These are phyloP conservation scores for Platismatia glauca DNA, from an alignment of 495 filamentous ascomycete genomes.

Conservation along the genomic window DNA sequence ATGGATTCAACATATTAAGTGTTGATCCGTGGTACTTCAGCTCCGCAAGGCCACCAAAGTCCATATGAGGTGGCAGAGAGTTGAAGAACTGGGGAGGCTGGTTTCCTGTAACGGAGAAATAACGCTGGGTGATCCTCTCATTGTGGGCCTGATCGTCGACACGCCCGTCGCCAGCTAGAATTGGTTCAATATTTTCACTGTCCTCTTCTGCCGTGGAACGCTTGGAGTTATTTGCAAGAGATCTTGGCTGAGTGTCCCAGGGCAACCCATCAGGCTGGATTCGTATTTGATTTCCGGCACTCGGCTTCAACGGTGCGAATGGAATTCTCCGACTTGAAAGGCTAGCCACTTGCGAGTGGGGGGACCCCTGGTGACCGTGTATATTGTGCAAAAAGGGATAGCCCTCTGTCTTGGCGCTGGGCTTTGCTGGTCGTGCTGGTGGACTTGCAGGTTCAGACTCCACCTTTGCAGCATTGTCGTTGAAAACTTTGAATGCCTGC, in stretches of 20 bases:
- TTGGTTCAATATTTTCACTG: constrained; percentile 43
- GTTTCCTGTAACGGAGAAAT: constrained; percentile 23
- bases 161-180: constrained; percentile 30
- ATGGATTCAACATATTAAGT: constrained; percentile 34
- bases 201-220: constrained; percentile 6
- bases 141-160: constrained; percentile 22
- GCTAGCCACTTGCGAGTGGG: background rate
- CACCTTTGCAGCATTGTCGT: constrained; percentile 22
- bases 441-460: background rate
- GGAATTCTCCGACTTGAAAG: background rate
- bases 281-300: background rate
- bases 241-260: background rate
- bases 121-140: constrained; percentile 25
- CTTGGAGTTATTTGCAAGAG: background rate
- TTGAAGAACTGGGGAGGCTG: constrained; percentile 32
- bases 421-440: constrained; percentile 2
- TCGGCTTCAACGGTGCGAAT: background rate
- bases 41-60: constrained; percentile 28
- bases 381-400: background rate
- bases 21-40: constrained; percentile 29
- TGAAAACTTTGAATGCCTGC: constrained; percentile 32
- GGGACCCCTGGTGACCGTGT: background rate
- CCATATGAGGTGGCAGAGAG: constrained; percentile 27
- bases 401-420: background rate
- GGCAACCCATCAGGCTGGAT: background rate